These are phyloP conservation scores for Geotrichum candidum DNA, from an alignment of 1,139 yeast genomes.

Conservation along the genomic window DNA sequence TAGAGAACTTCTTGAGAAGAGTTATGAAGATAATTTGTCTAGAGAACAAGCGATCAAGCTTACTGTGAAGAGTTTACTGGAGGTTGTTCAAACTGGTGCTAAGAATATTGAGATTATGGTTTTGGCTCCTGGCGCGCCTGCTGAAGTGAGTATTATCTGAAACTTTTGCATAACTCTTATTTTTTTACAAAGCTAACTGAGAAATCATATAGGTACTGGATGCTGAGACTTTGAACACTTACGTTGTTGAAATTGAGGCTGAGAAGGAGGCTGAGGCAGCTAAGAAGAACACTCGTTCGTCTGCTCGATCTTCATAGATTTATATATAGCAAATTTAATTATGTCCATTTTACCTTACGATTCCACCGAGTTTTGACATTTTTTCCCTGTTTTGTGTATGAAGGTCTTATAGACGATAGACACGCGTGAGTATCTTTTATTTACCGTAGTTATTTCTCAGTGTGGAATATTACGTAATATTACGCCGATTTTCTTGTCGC, in stretches of 20 bases:
- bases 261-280: constrained; percentile 91
- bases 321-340: not conserved
- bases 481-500: not conserved
- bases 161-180: constrained; percentile 12
- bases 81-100: constrained; percentile 97
- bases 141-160: constrained; percentile 27
- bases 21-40: constrained; percentile 65
- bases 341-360: not conserved
- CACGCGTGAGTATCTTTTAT: not conserved
- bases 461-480: not conserved
- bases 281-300: constrained; percentile 48
- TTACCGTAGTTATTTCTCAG: not conserved
- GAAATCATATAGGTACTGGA: constrained; percentile 41
- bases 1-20: constrained; percentile 89
- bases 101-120: constrained; percentile 91
- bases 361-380: not conserved
- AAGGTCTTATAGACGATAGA: not conserved
- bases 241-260: constrained; percentile 79
- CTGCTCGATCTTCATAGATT: constrained; percentile 10
- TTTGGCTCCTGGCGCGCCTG: constrained; percentile 57
- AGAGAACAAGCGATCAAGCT: constrained; percentile 75
- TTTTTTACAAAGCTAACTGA: not conserved
- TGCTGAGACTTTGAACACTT: constrained; percentile 66
- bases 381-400: not conserved
- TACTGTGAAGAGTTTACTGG: constrained; percentile 80